Conservation (phyloP, 805 yeast species). For the Candida sonorensis region DNA sequence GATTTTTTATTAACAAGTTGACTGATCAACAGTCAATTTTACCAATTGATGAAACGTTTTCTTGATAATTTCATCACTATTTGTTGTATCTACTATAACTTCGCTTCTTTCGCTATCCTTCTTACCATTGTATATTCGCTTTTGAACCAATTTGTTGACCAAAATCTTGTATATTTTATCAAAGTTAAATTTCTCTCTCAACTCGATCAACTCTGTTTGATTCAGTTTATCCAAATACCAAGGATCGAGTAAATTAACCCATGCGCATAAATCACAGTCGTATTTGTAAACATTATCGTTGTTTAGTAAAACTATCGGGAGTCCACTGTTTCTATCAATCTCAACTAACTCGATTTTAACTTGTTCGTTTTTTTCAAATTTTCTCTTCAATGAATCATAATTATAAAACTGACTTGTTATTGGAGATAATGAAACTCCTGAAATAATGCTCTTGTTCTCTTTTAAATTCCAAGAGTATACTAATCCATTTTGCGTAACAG, state of each 20-base stretch:
- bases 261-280: constrained; percentile 33
- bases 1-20: not conserved
- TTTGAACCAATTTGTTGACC: constrained; percentile 8
- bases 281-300: constrained; percentile 35
- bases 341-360: constrained; percentile 16
- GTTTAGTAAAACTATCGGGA: constrained; percentile 35
- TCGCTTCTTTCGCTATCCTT: not conserved
- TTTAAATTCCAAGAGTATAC: constrained; percentile 45
- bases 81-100: constrained; percentile 2
- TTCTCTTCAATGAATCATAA: constrained; percentile 16
- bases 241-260: constrained; percentile 43
- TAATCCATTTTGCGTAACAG: constrained; percentile 45
- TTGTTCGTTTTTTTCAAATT: constrained; percentile 15
- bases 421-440: constrained; percentile 46
- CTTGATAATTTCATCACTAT: not conserved
- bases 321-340: constrained; percentile 30
- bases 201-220: not conserved
- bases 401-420: constrained; percentile 35
- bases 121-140: not conserved
- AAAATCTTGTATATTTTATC: constrained; percentile 8
- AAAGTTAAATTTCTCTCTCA: constrained; percentile 4
- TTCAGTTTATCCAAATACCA: constrained; percentile 17
- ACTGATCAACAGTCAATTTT: constrained; percentile 3
- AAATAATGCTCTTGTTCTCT: constrained; percentile 26
- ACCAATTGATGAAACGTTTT: constrained; percentile 8